A percentile compares a stretch with the other conserved stretches of the same genome.
Conservation (phyloP, 768 basidiomycete genomes). For the Trametes sanguinea region DNA sequence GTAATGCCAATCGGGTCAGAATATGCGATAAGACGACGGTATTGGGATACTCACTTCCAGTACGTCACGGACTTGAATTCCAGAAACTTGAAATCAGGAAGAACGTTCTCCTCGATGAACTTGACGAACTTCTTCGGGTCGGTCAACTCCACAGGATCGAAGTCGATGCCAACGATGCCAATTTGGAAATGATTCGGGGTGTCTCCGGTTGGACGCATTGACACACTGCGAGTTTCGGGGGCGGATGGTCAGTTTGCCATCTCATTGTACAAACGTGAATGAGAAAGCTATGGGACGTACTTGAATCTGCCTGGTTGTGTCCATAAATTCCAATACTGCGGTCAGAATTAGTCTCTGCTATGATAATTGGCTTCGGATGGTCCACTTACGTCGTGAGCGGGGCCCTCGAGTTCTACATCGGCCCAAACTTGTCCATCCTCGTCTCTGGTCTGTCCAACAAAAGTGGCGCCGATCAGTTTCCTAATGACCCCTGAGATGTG, state of each 20-base stretch:
- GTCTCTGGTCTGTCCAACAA: constrained; percentile 42
- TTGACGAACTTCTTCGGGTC: constrained; percentile 34
- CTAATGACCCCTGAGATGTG: constrained; percentile 36
- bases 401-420: constrained; percentile 40
- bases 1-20: constrained; percentile 13
- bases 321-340: constrained; percentile 22
- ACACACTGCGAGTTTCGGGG: constrained; percentile 6
- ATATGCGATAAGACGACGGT: background rate
- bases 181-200: background rate
- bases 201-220: constrained; percentile 17
- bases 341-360: too few species aligned
- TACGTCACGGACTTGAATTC: constrained; percentile 26
- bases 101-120: constrained; percentile 30
- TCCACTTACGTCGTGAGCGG: constrained; percentile 4
- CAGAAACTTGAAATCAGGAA: constrained; percentile 34
- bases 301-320: constrained; percentile 14
- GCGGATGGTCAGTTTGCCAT: background rate
- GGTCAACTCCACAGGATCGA: constrained; percentile 24
- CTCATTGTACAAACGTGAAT: background rate
- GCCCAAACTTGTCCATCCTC: constrained; percentile 33
- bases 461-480: constrained; percentile 43
- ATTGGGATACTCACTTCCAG: constrained; percentile 31
- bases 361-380: too few species aligned
- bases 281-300: constrained; percentile 1
- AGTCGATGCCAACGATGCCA: constrained; percentile 1